phyloP scores from a whole-genome alignment of 2,329 filamentous ascomycete species.

The Sporothrix schenckii region DNA sequence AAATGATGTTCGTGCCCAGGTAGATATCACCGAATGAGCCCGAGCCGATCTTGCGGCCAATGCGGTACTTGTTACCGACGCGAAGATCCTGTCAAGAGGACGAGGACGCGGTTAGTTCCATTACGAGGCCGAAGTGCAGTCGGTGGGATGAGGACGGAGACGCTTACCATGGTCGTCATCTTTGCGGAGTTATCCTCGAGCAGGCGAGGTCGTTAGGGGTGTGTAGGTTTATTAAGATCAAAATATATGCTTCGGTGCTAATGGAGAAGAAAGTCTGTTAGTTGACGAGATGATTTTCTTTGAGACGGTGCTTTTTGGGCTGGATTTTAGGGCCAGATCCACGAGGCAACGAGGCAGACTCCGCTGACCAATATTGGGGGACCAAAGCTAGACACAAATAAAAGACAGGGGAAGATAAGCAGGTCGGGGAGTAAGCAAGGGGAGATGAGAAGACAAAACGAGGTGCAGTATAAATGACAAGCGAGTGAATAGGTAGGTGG shows the following conservation, averaged over 20 bases:
- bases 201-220: conserved; percentile 33
- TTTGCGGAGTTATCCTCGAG: conserved; percentile 38
- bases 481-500: no score
- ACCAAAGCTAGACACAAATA: conserved; percentile 9
- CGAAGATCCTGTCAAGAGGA: conserved; percentile 75
- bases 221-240: conserved; percentile 14
- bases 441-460: background rate
- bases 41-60: conserved; percentile 98
- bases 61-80: conserved; percentile 99
- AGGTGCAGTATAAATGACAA: background rate
- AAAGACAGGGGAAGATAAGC: background rate
- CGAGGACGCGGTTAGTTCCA: background rate
- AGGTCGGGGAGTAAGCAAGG: background rate
- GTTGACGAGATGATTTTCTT: background rate
- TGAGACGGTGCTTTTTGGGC: background rate
- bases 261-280: background rate
- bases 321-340: conserved; percentile 1
- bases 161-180: conserved; percentile 50
- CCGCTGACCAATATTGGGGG: conserved; percentile 11
- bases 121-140: background rate
- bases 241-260: background rate
- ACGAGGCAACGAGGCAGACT: conserved; percentile 19
- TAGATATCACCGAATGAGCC: conserved; percentile 99
- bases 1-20: conserved; percentile 99
- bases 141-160: background rate